Conservation (phyloP, 495 filamentous ascomycete genomes). For the Xylaria nigripes region DNA sequence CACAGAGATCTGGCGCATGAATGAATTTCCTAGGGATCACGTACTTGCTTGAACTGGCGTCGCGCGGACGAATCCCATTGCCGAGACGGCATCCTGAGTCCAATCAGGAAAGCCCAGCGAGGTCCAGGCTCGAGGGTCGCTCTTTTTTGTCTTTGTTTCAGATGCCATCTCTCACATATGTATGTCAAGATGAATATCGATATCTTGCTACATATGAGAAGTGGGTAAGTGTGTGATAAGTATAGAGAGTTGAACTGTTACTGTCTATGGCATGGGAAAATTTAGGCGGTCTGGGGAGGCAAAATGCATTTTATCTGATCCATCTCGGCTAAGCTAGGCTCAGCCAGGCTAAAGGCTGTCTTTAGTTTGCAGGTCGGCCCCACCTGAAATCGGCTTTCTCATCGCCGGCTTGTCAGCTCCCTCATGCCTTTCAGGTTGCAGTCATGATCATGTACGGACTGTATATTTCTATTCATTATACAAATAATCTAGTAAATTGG, state of each 20-base stretch:
- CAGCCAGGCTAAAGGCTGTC: neutral
- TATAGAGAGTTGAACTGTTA: neutral
- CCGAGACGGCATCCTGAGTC: conserved; percentile 74
- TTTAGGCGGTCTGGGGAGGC: conserved; percentile 10
- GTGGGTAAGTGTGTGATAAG: neutral
- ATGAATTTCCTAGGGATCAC: neutral
- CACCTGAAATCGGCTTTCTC: neutral
- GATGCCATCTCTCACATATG: conserved; percentile 28
- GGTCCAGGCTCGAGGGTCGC: conserved; percentile 63
- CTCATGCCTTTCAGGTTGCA: neutral
- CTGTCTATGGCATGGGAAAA: no score
- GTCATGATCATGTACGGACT: no score
- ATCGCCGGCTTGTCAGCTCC: neutral
- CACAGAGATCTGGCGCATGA: neutral
- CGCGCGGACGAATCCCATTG: conserved; percentile 79
- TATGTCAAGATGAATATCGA: neutral
- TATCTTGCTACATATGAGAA: neutral
- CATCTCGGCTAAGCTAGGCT: no score
- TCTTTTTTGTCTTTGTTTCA: conserved; percentile 27
- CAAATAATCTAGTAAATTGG: no score
- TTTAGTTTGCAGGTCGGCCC: neutral
- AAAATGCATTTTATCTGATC: conserved; percentile 1
- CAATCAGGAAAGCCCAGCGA: conserved; percentile 77
- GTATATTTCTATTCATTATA: no score
- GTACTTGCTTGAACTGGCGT: conserved; percentile 94